These are phyloP conservation scores for Saussurea involucrata DNA, from an alignment of 129 eudicot genomes.

Conservation along the genomic window DNA sequence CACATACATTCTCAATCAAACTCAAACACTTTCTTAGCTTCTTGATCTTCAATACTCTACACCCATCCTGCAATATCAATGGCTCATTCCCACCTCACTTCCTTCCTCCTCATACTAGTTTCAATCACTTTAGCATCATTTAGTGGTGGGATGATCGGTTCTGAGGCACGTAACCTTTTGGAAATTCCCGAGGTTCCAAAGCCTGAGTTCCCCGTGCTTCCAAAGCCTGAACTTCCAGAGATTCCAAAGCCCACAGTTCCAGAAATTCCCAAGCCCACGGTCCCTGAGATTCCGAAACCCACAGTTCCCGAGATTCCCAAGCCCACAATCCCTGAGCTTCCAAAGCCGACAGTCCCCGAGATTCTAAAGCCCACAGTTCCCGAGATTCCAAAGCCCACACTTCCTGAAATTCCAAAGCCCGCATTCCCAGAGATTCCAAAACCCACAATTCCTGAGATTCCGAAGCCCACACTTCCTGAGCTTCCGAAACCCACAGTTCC, in stretches of 20 bases:
- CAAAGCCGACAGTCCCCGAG: too few species aligned
- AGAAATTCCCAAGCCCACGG: not conserved
- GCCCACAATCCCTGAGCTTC: not conserved
- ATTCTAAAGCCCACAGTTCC: too few species aligned
- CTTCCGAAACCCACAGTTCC: too few species aligned
- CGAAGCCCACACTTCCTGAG: too few species aligned
- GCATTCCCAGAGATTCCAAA: too few species aligned
- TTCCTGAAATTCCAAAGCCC: too few species aligned
- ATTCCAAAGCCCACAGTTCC: constrained; percentile 3
- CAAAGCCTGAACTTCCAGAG: not conserved
- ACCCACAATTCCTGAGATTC: too few species aligned
- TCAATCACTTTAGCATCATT: constrained; percentile 13
- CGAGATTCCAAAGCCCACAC: too few species aligned
- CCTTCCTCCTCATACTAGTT: constrained; percentile 8
- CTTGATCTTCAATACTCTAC: not conserved
- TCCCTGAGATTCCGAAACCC: not conserved
- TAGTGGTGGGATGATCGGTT: not conserved
- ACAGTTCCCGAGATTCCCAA: constrained; percentile 18
- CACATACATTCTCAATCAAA: not conserved
- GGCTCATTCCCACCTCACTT: constrained; percentile 12
- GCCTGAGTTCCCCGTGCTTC: not conserved
- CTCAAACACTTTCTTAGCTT: not conserved
- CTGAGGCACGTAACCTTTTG: constrained; percentile 24
- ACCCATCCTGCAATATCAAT: not conserved
- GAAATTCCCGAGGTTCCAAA: constrained; percentile 22